Conservation (phyloP, 352 stramenopile genomes). For the Phytophthora chlamydospora region DNA sequence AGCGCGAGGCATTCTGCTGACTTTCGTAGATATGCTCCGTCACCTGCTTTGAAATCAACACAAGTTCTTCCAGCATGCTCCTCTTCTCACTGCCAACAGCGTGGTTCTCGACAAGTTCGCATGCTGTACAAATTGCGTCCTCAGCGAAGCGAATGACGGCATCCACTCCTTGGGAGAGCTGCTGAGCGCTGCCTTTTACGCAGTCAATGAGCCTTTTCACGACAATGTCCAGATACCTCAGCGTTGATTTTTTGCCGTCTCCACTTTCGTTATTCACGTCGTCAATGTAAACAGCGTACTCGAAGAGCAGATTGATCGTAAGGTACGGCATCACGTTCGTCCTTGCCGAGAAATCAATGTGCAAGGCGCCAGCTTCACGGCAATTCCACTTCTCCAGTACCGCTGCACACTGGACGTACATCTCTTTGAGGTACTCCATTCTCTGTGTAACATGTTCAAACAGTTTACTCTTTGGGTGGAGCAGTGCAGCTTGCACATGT, state of each 20-base stretch:
- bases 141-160: slow-evolving; percentile 28
- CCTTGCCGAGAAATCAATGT: slow-evolving; percentile 49
- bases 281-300: slow-evolving; percentile 42
- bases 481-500: slow-evolving; percentile 38
- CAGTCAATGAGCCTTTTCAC: slow-evolving; percentile 22
- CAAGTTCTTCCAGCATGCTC: slow-evolving; percentile 33
- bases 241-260: slow-evolving; percentile 8
- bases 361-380: slow-evolving; percentile 7
- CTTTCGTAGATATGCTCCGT: slow-evolving; percentile 24
- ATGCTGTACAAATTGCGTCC: slow-evolving; percentile 22
- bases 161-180: slow-evolving; percentile 6
- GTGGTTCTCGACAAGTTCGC: slow-evolving; percentile 14
- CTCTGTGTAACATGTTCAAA: slow-evolving; percentile 29
- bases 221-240: slow-evolving; percentile 20
- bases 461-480: slow-evolving; percentile 60
- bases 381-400: slow-evolving; percentile 39
- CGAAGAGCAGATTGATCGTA: slow-evolving; percentile 53
- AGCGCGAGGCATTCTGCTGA: slow-evolving; percentile 16
- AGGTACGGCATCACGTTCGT: slow-evolving; percentile 41
- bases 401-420: slow-evolving; percentile 22
- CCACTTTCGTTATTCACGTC: slow-evolving; percentile 20
- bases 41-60: slow-evolving; percentile 20
- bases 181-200: not conserved
- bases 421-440: slow-evolving; percentile 34
- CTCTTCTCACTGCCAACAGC: slow-evolving; percentile 1